Percentiles rank a stretch among this genome's conserved stretches.
These are phyloP conservation scores for Penicillium brevicompactum DNA, from an alignment of 2,329 filamentous ascomycete genomes.

Conservation along the genomic window DNA sequence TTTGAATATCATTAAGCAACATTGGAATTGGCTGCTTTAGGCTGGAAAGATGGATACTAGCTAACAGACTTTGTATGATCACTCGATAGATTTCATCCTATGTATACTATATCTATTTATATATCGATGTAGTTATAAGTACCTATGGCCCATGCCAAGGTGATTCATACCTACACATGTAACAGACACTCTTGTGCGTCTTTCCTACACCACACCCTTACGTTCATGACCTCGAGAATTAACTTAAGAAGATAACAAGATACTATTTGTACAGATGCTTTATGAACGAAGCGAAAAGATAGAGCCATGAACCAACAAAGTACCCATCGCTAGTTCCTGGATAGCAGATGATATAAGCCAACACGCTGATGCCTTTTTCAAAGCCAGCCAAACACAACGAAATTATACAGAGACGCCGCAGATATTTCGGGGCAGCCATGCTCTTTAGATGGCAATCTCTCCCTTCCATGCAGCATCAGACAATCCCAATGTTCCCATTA, in stretches of 20 bases:
- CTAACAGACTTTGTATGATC: too few species aligned
- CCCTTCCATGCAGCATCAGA: slow-evolving; percentile 87
- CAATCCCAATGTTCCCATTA: slow-evolving; percentile 81
- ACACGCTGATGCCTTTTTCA: slow-evolving; percentile 17
- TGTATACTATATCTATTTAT: too few species aligned
- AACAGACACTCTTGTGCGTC: too few species aligned
- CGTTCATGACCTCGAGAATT: neutral
- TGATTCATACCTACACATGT: too few species aligned
- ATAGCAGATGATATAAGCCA: slow-evolving; percentile 9
- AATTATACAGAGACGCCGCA: slow-evolving; percentile 9
- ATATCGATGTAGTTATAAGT: too few species aligned
- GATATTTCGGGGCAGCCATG: slow-evolving; percentile 15
- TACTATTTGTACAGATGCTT: slow-evolving; percentile 29
- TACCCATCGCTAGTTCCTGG: slow-evolving; percentile 12
- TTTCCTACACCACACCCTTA: too few species aligned
- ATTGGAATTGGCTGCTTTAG: too few species aligned
- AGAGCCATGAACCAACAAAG: slow-evolving; percentile 8
- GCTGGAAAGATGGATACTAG: too few species aligned
- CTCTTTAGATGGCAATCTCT: slow-evolving; percentile 74
- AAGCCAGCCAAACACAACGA: slow-evolving; percentile 5
- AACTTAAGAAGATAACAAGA: slow-evolving; percentile 9
- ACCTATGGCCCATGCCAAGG: too few species aligned
- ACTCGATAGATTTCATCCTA: too few species aligned
- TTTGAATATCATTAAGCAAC: too few species aligned
- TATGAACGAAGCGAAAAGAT: slow-evolving; percentile 6